Evolutionary conservation across 1,284 basidiomycete genomes (phyloP).

Genomic region (Nidula niveotomentosa): DNA sequence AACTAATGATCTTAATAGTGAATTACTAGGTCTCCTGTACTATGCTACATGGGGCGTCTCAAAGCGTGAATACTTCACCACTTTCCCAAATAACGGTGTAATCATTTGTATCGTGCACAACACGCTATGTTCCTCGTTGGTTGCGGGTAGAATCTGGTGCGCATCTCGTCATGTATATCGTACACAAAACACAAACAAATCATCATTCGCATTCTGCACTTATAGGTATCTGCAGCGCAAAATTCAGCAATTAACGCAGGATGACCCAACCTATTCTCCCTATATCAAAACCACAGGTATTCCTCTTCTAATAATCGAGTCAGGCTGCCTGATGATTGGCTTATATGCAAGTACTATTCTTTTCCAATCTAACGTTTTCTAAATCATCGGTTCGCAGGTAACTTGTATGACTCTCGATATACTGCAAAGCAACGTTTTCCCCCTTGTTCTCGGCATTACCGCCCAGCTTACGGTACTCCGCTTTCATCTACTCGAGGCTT

Average conservation of each 20-base stretch:
- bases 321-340: background rate
- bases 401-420: background rate
- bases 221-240: background rate
- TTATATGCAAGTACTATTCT: background rate
- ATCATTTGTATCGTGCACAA: background rate
- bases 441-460: background rate
- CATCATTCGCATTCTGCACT: background rate
- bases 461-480: background rate
- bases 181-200: background rate
- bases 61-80: background rate
- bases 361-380: background rate
- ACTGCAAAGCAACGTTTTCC: background rate
- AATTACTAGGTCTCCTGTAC: background rate
- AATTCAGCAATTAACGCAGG: background rate
- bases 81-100: background rate
- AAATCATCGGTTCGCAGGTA: background rate
- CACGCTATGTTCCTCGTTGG: background rate
- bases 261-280: background rate
- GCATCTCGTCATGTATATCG: background rate
- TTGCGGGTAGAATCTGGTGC: background rate
- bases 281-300: background rate
- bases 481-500: background rate
- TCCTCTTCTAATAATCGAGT: background rate
- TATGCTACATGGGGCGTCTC: background rate
- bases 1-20: background rate